Base-by-base conservation (phyloP, 2,329 filamentous ascomycete species). In the Colletotrichum viniferum region DNA sequence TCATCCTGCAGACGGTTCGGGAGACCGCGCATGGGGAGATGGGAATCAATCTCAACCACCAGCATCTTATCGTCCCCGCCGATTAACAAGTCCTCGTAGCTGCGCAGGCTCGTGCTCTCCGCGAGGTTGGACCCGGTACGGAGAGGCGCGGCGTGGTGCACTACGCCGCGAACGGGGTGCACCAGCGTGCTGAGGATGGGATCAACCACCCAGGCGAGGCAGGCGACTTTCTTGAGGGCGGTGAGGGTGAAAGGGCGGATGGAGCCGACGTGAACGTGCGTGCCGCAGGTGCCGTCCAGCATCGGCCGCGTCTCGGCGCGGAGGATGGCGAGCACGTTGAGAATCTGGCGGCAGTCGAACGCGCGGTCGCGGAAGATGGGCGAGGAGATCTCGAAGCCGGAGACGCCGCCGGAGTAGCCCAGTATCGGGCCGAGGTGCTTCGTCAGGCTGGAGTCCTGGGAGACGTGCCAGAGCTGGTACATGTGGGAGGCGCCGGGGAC, bases 221-320 rank as follows among this genome's bases (percentile, higher is more conserved):
- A 13, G 2, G 67, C 75, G 4, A 55, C 16, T 18, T 72, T 69
- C 32, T 76, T 69, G 5, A 77, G 21, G 3, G 56, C 13, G 7
- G 28, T 68, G 10, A 75, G 58, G 1, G 58, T 60, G 60, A 75
- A 77, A 13, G 48, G 52, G n/a, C 34, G 48, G 13, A 68, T 10
- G 18, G 64, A 55, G 7, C 72, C 68, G 24, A 76, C 68, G 48
- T 77, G 75, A 5, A 77, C 64, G 36, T 76, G 73, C 5, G 72
- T 13, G 7, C 72, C 75, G 13, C 72, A 71, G n/a, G 28, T 55
- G 9, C 12, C 7, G 30, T 65, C 38, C 2, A 63, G 9, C 62
- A 77, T 72, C 14, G 58, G 60, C 2, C 75, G 68, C 12, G 56
- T 21, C 26, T 30, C 38, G 18, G 28, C 34, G 21, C 75, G 68